These are phyloP conservation scores for Solanum aculeatissimum DNA, from an alignment of 305 asterid genomes.

Conservation along the genomic window DNA sequence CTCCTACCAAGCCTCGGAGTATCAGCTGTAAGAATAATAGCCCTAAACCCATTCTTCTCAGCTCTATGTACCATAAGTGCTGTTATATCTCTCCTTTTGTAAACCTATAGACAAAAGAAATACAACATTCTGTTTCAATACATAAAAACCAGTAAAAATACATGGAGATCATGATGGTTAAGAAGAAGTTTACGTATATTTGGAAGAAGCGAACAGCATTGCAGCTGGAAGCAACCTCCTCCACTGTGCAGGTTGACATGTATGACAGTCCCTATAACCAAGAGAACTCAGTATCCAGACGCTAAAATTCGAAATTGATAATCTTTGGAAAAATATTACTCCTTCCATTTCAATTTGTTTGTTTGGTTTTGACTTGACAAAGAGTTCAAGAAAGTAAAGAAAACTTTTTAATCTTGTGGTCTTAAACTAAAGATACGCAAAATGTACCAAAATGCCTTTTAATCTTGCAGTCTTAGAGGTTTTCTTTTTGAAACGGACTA, in stretches of 20 bases:
- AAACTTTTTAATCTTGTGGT: neutral
- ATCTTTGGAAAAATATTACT: neutral
- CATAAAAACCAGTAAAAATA: neutral
- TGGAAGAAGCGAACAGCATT: conserved; percentile 64
- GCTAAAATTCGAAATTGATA: neutral
- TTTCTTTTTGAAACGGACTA: neutral
- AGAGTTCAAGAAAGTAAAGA: neutral
- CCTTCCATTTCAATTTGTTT: neutral
- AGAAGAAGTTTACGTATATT: conserved; percentile 28
- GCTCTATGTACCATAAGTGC: conserved; percentile 59
- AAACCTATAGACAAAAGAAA: conserved; percentile 24
- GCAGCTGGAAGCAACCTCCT: conserved; percentile 70
- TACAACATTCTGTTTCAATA: neutral
- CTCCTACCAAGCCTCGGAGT: conserved; percentile 63
- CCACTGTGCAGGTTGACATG: conserved; percentile 42
- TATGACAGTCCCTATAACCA: conserved; percentile 38
- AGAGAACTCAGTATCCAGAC: neutral
- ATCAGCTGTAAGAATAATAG: conserved; percentile 54
- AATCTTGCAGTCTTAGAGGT: neutral
- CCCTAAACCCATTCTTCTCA: conserved; percentile 64
- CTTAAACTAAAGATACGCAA: neutral
- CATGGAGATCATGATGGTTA: neutral
- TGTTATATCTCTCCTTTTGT: conserved; percentile 41
- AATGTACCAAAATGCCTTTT: neutral
- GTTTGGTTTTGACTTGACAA: neutral